A percentile compares a stretch with the other conserved stretches of the same genome.
Conservation (phyloP, 169 alveolate species). For the Eimeria maxima region DNA sequence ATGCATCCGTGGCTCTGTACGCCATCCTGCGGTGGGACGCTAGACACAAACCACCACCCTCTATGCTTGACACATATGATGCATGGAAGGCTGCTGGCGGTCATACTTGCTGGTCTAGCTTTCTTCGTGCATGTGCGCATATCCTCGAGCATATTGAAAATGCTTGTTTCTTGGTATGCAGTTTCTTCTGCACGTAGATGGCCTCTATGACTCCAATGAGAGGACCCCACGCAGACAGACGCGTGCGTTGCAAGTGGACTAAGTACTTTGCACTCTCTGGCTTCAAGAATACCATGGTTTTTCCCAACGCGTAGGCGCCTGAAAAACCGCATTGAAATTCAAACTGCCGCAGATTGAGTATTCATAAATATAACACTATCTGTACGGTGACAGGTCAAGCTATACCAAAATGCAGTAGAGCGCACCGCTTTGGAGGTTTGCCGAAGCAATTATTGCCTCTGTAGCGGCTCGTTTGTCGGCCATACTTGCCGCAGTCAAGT, state of each 20-base stretch:
- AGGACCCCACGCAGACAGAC: constrained; percentile 94
- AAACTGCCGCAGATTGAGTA: neutral
- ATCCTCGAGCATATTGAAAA: constrained; percentile 71
- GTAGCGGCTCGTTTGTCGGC: constrained; percentile 85
- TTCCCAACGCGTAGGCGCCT: constrained; percentile 91
- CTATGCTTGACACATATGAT: neutral
- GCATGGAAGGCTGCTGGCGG: neutral
- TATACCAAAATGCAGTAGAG: neutral
- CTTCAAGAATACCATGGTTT: constrained; percentile 94
- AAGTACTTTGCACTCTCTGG: constrained; percentile 93
- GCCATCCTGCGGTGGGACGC: neutral
- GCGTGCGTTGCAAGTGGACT: constrained; percentile 92
- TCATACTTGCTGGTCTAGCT: constrained; percentile 55
- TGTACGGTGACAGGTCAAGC: neutral
- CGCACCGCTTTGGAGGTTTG: constrained; percentile 55
- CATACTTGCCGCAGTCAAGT: constrained; percentile 87
- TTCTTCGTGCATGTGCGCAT: constrained; percentile 81
- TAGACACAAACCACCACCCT: neutral
- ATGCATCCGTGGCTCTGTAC: neutral
- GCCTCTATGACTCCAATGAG: constrained; percentile 93
- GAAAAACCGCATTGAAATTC: neutral
- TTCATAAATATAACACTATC: neutral
- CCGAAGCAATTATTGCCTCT: constrained; percentile 79
- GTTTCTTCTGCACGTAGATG: constrained; percentile 81
- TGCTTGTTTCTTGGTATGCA: constrained; percentile 17